These are phyloP conservation scores for Umbelopsis sp. DNA, from an alignment of 192 early-diverging fungal genomes.

Conservation along the genomic window DNA sequence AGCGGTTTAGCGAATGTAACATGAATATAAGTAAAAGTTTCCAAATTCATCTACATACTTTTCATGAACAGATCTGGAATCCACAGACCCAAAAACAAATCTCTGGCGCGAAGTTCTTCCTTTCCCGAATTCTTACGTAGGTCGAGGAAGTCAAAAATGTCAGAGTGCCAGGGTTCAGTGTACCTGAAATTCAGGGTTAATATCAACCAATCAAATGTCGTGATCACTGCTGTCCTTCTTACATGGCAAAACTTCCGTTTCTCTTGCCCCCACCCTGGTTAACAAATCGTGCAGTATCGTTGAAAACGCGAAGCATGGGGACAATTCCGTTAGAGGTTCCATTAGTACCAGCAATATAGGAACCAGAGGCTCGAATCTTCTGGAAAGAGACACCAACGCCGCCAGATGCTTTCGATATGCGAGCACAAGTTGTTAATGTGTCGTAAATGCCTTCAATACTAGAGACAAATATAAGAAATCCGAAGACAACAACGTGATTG, in stretches of 20 bases:
- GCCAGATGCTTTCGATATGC: constrained; percentile 96
- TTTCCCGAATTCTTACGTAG: constrained; percentile 96
- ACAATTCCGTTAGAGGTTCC: constrained; percentile 95
- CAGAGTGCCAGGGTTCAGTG: constrained; percentile 97
- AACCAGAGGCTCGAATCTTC: constrained; percentile 91
- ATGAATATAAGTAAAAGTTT: not conserved
- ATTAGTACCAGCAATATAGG: constrained; percentile 97
- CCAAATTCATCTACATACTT: constrained; percentile 43
- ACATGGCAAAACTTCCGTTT: constrained; percentile 94
- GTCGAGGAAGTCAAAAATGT: constrained; percentile 95
- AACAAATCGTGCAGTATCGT: constrained; percentile 97
- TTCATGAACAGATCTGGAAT: constrained; percentile 97
- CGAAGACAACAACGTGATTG: not conserved
- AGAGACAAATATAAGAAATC: not conserved
- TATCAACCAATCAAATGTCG: not conserved
- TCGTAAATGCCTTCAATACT: constrained; percentile 98
- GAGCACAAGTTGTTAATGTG: constrained; percentile 91
- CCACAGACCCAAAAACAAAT: constrained; percentile 96
- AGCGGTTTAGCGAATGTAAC: not conserved
- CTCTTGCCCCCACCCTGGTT: constrained; percentile 98
- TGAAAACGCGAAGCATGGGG: constrained; percentile 96
- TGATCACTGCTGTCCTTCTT: constrained; percentile 17
- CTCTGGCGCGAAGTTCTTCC: constrained; percentile 93
- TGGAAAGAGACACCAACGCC: constrained; percentile 95
- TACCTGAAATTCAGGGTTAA: constrained; percentile 53